Evolutionary conservation across 1,284 basidiomycete species (phyloP).

Genomic region (Hypsizygus ulmarius): DNA sequence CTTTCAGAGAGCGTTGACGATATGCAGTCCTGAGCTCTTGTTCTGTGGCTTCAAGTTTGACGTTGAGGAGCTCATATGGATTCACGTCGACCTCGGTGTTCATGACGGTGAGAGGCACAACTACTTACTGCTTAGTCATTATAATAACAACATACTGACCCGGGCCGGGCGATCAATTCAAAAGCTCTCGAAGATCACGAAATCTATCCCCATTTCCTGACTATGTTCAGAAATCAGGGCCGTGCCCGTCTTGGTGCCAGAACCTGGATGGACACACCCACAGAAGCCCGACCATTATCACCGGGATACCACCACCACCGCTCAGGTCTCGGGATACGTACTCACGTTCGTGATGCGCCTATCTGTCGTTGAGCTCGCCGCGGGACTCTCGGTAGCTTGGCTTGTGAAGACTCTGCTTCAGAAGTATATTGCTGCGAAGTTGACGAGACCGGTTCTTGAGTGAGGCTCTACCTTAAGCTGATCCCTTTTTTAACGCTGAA

Average conservation of each 20-base stretch:
- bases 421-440: slow-evolving; percentile 15
- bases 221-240: too few species aligned
- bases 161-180: too few species aligned
- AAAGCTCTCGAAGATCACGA: too few species aligned
- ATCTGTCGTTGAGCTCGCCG: slow-evolving; percentile 11
- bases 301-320: too few species aligned
- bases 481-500: background rate
- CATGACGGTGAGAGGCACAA: slow-evolving; percentile 7
- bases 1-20: slow-evolving; percentile 78
- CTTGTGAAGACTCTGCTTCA: slow-evolving; percentile 11
- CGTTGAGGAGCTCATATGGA: slow-evolving; percentile 74
- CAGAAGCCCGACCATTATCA: too few species aligned
- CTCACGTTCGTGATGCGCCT: slow-evolving; percentile 4
- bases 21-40: slow-evolving; percentile 85
- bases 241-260: too few species aligned
- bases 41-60: slow-evolving; percentile 71
- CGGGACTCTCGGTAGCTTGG: slow-evolving; percentile 13
- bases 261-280: too few species aligned
- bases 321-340: too few species aligned
- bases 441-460: slow-evolving; percentile 8
- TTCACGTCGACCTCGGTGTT: slow-evolving; percentile 53
- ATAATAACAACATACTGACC: too few species aligned
- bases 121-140: too few species aligned
- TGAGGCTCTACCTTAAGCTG: slow-evolving; percentile 3
- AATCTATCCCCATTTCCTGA: too few species aligned